phyloP scores from a whole-genome alignment of 371 early-diverging fungal genomes.

The Smittium culicis region DNA sequence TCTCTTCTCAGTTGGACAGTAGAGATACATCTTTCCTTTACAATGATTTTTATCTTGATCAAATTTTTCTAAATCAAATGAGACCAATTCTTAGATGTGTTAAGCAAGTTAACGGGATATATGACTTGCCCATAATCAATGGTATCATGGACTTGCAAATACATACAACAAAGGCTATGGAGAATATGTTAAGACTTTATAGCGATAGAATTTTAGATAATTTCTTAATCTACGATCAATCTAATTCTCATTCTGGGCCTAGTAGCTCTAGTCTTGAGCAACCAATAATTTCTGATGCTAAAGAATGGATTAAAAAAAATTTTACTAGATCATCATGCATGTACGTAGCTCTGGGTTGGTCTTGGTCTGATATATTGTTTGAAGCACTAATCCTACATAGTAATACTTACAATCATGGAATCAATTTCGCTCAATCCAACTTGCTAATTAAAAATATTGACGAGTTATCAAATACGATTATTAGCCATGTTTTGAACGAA shows the following conservation, averaged over 20 bases:
- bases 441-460: background rate
- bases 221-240: background rate
- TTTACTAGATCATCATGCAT: slow-evolving; percentile 7
- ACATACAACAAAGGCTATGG: slow-evolving; percentile 18
- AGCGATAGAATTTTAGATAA: slow-evolving; percentile 13
- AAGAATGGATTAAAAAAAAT: background rate
- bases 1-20: background rate
- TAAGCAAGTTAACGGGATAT: background rate
- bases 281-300: background rate
- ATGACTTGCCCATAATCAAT: background rate
- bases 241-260: background rate
- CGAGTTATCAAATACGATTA: background rate
- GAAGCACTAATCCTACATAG: slow-evolving; percentile 24
- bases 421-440: background rate
- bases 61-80: slow-evolving; percentile 6
- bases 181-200: slow-evolving; percentile 22
- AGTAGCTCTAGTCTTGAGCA: background rate
- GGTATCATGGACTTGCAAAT: slow-evolving; percentile 6
- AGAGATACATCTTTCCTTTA: slow-evolving; percentile 11
- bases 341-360: slow-evolving; percentile 9
- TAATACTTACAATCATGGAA: background rate
- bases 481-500: background rate
- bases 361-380: slow-evolving; percentile 23
- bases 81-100: slow-evolving; percentile 18
- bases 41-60: slow-evolving; percentile 5